A percentile compares a stretch with the other conserved stretches of the same genome.
These are phyloP conservation scores for Pistacia atlantica DNA, from an alignment of 345 rosid species.

Conservation along the genomic window DNA sequence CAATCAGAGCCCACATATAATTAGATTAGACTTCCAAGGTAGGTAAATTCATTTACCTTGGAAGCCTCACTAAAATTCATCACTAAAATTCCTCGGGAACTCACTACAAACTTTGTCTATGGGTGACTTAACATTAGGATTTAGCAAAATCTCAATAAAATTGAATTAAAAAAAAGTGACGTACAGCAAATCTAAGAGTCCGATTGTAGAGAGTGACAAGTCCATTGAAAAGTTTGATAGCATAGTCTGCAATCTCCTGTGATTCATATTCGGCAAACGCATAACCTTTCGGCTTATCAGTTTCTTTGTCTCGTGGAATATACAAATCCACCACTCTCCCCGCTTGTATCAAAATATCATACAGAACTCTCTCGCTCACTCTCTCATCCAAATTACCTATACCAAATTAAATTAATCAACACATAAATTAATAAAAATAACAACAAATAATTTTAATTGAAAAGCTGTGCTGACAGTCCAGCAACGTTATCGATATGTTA, in stretches of 20 bases:
- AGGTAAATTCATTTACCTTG: too few species aligned
- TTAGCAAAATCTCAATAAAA: background rate
- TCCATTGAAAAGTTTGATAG: conserved; percentile 90
- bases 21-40: too few species aligned
- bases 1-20: too few species aligned
- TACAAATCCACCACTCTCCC: conserved; percentile 78
- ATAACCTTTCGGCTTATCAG: conserved; percentile 82
- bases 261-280: conserved; percentile 90
- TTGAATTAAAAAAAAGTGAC: conserved; percentile 13
- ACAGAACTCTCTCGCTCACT: conserved; percentile 83
- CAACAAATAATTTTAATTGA: too few species aligned
- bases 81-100: too few species aligned
- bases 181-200: conserved; percentile 72
- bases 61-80: too few species aligned
- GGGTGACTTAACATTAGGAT: too few species aligned
- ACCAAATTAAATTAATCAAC: background rate
- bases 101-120: too few species aligned
- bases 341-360: conserved; percentile 88
- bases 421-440: too few species aligned
- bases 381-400: conserved; percentile 85
- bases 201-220: conserved; percentile 80
- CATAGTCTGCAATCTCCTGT: conserved; percentile 86
- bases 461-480: too few species aligned
- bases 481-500: too few species aligned
- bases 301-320: conserved; percentile 84